Evolutionary conservation across 208 protist genomes (phyloP), one percentile per base, ranked within the genome.

Genomic region (Wallacemonas collosoma): DNA sequence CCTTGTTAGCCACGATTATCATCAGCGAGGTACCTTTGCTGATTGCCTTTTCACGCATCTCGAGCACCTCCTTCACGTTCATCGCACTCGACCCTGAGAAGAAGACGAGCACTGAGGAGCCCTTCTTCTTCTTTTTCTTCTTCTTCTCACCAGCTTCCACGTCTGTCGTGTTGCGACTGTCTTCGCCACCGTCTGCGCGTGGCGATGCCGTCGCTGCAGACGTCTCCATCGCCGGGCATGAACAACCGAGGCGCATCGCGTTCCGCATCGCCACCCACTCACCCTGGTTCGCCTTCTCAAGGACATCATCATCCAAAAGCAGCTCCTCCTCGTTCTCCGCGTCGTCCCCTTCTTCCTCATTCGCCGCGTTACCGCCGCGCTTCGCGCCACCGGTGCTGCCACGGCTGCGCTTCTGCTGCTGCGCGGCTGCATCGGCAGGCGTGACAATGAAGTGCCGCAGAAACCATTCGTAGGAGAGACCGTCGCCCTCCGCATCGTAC

Each of bases 391-490:
- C 60, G 1, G 17, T 38, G 51, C 45, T 35, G 15, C 45, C 48
- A 62, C 17, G 64, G 64, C 40, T 2, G n/a, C 26, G 15, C 35
- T 54, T 26, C 9, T 55, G 64, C 8, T 47, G 75, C 62, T 72
- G 63, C 40, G 72, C 45, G 5, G 44, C 36, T n/a, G 75, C 75
- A 3, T 75, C 68, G 14, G 78, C 71, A 0, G 77, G 81, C 1
- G 77, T 75, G 53, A 84, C 57, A 8, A 90, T 81, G 62, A 92
- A 95, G 70, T 89, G 80, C 2, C 69, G 70, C 2, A 86, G 69
- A 70, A 95, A 95, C 86, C 83, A 93, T 35, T 93, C 76, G 55
- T 95, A 91, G 70, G 79, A 51, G 45, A 92, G 79, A 26, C 86
- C 87, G n/a, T 78, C 66, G 44, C 78, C 85, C 6, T 81, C 70